Evolutionary conservation across 257 asterid genomes (phyloP), one percentile per base, ranked within the genome.

Genomic region (Solanum arcanum): DNA sequence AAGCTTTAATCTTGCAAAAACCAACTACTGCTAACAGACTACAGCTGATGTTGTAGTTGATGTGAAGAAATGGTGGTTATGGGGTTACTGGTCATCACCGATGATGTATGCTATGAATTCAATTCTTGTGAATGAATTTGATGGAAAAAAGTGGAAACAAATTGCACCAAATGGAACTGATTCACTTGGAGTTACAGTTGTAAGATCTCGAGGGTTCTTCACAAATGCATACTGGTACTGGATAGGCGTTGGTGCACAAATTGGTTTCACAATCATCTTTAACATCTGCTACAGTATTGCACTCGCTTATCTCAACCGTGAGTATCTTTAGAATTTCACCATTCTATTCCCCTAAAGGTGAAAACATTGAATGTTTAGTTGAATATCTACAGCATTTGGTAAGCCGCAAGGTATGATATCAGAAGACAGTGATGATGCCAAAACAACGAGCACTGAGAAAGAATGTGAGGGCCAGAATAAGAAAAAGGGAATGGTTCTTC

Each of bases 211-310:
- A 76, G 96, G 97, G 3, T 92, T 90, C 90, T 93, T 72, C 86
- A 89, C 97, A 33, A 74, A 92, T 8, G 39, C 94, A 37, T 90
- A 92, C 73, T 93, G 97, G 97, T 94, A 93, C 44, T 94, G 97
- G 97, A 88, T 94, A 12, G 96, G 97, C 29, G 56, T 89, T 1
- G 94, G 91, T 62, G 97, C 93, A 9, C 83, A 70, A 7, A 1
- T 89, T 31, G 96, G 93, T 73, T 92, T 90, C 85, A 49, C 89
- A 39, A 77, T 83, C 27, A 0, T 93, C 66, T 90, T 91, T 91
- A 94, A 94, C 93, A 23, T 87, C 49, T 1, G 66, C 69, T 91
- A 62, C 85, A 83, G 91, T 62, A 25, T 88, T 15, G 86, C 91
- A 13, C 94, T 94, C 1, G 87, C 86, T 9, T 93, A 21, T 78